phyloP scores from a whole-genome alignment of 2,329 filamentous ascomycete species.

The Epichloe elymi region DNA sequence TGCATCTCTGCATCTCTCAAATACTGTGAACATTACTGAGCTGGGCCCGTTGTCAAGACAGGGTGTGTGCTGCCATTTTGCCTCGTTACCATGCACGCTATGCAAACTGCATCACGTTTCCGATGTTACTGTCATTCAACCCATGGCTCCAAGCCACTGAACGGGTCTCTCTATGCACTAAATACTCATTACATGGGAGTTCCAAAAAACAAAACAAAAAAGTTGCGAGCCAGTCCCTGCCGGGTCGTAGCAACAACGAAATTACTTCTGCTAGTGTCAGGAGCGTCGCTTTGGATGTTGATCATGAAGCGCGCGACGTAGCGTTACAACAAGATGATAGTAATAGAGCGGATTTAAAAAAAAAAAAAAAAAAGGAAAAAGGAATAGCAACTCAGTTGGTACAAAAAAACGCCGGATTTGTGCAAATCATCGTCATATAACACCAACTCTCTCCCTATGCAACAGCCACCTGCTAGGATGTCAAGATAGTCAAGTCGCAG shows the following conservation, averaged over 20 bases:
- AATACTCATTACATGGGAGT: neutral
- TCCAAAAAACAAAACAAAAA: neutral
- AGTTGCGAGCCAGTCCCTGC: neutral
- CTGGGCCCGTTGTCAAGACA: too few species aligned
- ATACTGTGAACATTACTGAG: too few species aligned
- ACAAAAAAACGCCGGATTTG: constrained; percentile 14
- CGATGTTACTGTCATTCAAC: neutral
- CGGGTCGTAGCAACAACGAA: neutral
- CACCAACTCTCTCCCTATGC: neutral
- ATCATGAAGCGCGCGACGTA: neutral
- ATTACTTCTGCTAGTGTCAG: neutral
- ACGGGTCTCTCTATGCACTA: neutral
- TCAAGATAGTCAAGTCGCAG: constrained; percentile 5
- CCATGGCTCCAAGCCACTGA: neutral
- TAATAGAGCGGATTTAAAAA: neutral
- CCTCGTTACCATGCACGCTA: neutral
- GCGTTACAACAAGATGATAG: neutral
- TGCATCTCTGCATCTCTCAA: too few species aligned
- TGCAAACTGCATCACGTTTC: neutral
- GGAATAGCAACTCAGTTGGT: neutral
- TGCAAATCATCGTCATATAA: constrained; percentile 3
- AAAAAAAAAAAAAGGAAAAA: neutral
- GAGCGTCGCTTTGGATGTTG: neutral
- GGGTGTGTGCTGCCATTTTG: neutral
- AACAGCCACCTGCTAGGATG: neutral